These are phyloP conservation scores for Macrophomina tecta DNA, from an alignment of 2,329 filamentous ascomycete genomes.

Conservation along the genomic window DNA sequence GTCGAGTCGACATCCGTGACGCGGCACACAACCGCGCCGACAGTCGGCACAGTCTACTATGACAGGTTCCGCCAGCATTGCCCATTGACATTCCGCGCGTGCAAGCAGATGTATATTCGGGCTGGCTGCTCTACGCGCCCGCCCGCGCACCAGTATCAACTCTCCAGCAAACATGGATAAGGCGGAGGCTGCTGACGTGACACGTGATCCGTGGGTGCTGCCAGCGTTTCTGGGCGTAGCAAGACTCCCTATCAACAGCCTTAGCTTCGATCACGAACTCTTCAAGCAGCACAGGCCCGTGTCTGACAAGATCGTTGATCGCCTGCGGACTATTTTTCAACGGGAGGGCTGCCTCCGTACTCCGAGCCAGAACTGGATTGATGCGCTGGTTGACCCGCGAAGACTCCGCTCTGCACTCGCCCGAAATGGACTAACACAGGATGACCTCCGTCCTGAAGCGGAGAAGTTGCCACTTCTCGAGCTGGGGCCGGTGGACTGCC, in stretches of 20 bases:
- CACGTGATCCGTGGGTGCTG: background rate
- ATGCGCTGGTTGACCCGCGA: background rate
- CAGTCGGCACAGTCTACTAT: too few relatives aligned
- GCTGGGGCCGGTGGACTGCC: slow-evolving; percentile 29
- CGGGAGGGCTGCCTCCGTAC: background rate
- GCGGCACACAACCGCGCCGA: too few relatives aligned
- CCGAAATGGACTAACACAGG: background rate
- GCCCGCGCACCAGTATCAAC: too few relatives aligned
- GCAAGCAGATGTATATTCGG: too few relatives aligned
- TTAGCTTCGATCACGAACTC: background rate
- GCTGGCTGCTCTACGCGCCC: too few relatives aligned
- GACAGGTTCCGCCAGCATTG: too few relatives aligned
- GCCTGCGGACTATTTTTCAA: background rate
- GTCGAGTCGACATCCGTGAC: too few relatives aligned
- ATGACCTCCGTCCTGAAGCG: background rate
- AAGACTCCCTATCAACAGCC: background rate
- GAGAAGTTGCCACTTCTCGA: slow-evolving; percentile 27
- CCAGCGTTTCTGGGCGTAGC: background rate
- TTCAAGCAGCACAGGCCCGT: background rate
- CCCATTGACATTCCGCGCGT: too few relatives aligned
- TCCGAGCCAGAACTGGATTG: background rate
- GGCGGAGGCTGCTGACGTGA: background rate
- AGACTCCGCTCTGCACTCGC: background rate
- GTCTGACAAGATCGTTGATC: background rate
- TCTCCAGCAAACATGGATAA: too few relatives aligned